Evolutionary conservation across 2,329 filamentous ascomycete genomes (phyloP), one percentile per base, ranked within the genome.

Genomic region (Diaporthe humulicola): DNA sequence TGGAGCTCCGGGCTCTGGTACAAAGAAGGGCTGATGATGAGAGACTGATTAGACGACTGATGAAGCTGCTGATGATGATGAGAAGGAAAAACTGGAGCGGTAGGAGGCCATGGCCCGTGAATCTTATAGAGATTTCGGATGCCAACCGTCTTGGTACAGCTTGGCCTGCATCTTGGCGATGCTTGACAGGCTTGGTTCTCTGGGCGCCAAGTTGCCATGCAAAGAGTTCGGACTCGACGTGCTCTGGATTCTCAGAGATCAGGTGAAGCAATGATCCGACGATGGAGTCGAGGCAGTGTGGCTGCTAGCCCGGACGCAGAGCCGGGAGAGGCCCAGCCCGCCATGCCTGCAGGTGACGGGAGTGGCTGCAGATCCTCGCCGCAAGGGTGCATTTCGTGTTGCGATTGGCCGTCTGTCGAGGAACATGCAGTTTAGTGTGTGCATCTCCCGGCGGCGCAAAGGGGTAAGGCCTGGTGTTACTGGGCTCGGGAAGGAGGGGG

Each of bases 181-280:
- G 48, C 48, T 60, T 74, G 67, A 54, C 67, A 64, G 48, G 60
- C 73, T 75, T 57, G 71, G 71, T 28, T 0, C 48, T 40, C 25
- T 75, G 52, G 40, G 57, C 73, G 70, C 14, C 48, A 64, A 64
- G 36, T 71, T 66, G 54, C 48, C 58, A 28, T 60, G 48, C 70
- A 30, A 15, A 42, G 42, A 30, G 42, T 52, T 60, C 38, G 33
- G 58, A 45, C 40, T 58, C 66, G 36, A 60, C 7, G 22, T 30
- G 42, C 36, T 42, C 69, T 54, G 66, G 12, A n/a, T 57, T 28
- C 60, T 70, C 73, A 75, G 60, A 78, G 70, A 77, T 77, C 76
- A 76, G 77, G 76, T 78, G 77, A 78, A 77, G 77, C 76, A 76
- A 38, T 73, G 71, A 73, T 76, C 76, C 67, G 75, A 77, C 75